These are phyloP conservation scores for Phytophthora pini DNA, from an alignment of 352 stramenopile genomes.

Conservation along the genomic window DNA sequence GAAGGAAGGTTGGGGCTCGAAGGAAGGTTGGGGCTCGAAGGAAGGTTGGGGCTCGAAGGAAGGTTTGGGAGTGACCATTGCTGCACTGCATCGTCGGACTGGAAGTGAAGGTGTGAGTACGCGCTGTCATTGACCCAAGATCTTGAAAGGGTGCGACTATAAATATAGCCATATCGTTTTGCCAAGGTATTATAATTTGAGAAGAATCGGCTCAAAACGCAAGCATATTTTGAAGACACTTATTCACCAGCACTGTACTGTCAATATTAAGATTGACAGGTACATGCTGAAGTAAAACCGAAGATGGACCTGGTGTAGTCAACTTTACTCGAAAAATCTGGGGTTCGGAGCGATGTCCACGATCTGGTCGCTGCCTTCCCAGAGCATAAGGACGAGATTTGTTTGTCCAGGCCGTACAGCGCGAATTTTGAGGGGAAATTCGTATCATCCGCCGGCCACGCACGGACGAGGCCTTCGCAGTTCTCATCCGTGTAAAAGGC, in stretches of 20 bases:
- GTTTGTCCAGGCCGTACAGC: not conserved
- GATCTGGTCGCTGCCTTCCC: not conserved
- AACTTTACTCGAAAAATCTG: not conserved
- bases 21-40: not conserved
- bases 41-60: not conserved
- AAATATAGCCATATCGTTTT: conserved; percentile 1
- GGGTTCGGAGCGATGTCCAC: not conserved
- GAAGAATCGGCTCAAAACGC: not conserved
- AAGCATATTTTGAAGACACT: not conserved
- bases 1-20: not conserved
- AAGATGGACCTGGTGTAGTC: not conserved
- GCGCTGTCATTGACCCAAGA: conserved; percentile 1
- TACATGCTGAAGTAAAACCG: not conserved
- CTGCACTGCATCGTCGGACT: not conserved
- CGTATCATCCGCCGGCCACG: conserved; percentile 1
- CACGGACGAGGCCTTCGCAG: not conserved
- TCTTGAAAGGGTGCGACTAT: conserved; percentile 5
- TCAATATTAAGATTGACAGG: not conserved
- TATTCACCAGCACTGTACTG: not conserved
- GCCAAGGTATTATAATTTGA: not conserved
- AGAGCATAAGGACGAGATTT: conserved; percentile 11
- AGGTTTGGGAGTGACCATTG: not conserved
- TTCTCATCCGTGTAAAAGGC: conserved; percentile 3
- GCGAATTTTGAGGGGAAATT: conserved; percentile 2
- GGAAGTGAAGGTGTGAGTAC: conserved; percentile 5